Evolutionary conservation across 805 yeast species (phyloP), one percentile per base, ranked within the genome.

Genomic region (Pichia gijzeniarum): DNA sequence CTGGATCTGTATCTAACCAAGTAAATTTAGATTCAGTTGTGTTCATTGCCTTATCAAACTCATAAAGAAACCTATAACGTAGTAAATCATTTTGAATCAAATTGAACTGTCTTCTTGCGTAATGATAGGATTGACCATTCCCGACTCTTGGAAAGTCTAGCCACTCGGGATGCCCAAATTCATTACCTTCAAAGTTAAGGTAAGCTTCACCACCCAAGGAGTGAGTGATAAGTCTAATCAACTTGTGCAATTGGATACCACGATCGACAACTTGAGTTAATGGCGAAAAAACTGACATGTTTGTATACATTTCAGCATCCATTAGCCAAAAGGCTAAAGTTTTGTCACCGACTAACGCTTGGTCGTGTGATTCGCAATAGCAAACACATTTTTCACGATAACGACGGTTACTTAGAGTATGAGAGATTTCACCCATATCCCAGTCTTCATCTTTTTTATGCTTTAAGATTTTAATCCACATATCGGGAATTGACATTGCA

Each of bases 111-210:
- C 99, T 79, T 60, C 98, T 78, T 2, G 97, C 96, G 59, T 93
- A 91, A 67, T 86, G 93, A 67, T 85, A 91, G 17, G 93, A 82
- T 62, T 88, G 89, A 22, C 74, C 74, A 65, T 91, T 93, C 31
- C 96, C 96, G 25, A 53, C 82, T 58, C 96, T 80, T 13, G 99
- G 98, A 73, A 91, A 93, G 65, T 91, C 99, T 43, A 93, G 76
- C 99, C 99, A 91, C 63, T 91, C 99, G 3, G 98, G 99, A 59
- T 91, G 99, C 16, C 99, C 99, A 68, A 93, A 91, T 67, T 91
- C 99, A 59, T 91, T 91, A 47, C 99, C 98, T 71, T 91, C 97
- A 62, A 91, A 91, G 62, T 90, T 91, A 60, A 91, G 75, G 60
- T 91, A 91, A 0, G 95, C 96, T 65, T 91, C 98, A 46, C 99